phyloP scores from a whole-genome alignment of 106 monocot species.

The Platanthera zijinensis region DNA sequence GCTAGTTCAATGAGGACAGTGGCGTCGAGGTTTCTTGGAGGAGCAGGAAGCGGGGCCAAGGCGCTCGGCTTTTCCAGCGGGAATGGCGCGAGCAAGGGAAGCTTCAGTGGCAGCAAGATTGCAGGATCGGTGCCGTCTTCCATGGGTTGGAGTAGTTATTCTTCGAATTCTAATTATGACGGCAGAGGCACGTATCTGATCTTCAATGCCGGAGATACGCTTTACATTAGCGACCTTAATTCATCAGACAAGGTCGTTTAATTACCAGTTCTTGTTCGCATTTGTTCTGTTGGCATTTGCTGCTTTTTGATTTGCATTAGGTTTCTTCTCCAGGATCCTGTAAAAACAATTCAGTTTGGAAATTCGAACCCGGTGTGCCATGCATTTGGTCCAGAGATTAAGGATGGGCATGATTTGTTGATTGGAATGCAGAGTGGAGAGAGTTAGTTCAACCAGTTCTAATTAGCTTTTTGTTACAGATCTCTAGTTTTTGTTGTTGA shows the following conservation, averaged over 20 bases:
- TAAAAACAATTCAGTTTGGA: constrained; percentile 73
- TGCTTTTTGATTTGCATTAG: neutral
- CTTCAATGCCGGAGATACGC: constrained; percentile 76
- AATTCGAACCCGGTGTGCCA: constrained; percentile 71
- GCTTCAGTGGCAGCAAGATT: constrained; percentile 32
- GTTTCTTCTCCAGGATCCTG: constrained; percentile 49
- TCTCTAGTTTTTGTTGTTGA: neutral
- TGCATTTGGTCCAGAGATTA: constrained; percentile 68
- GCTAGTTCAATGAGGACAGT: constrained; percentile 18
- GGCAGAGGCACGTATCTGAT: constrained; percentile 74
- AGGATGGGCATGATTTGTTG: constrained; percentile 90
- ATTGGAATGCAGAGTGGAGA: constrained; percentile 82
- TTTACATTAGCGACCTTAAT: constrained; percentile 87
- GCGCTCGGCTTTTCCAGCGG: constrained; percentile 52
- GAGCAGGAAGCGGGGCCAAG: constrained; percentile 35
- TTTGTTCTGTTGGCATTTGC: too few species aligned
- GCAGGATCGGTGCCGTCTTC: constrained; percentile 29
- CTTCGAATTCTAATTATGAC: constrained; percentile 43
- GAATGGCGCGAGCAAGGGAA: constrained; percentile 50
- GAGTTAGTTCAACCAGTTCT: constrained; percentile 29
- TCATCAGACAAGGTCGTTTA: constrained; percentile 70
- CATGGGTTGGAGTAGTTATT: constrained; percentile 23
- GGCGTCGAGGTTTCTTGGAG: constrained; percentile 28
- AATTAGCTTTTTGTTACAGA: neutral
- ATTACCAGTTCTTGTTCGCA: too few species aligned